Evolutionary conservation across 768 basidiomycete genomes (phyloP), one percentile per base, ranked within the genome.

Genomic region (Amanita pseudoporphyria): DNA sequence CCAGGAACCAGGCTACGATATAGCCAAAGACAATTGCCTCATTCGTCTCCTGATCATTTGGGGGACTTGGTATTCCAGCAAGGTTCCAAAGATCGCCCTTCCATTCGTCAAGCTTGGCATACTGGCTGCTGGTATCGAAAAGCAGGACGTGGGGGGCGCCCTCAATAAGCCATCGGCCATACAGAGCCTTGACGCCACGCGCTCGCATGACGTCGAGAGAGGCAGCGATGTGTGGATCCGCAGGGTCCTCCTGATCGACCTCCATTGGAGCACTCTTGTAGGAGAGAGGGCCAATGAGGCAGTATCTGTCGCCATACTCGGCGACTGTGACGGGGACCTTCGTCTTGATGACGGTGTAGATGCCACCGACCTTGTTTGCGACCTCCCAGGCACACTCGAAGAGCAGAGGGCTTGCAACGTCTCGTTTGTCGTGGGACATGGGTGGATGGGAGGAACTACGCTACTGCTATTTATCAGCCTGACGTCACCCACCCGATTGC

Each of bases 221-320:
- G 4, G 73, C 72, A n/a, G 77, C 79, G 51, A 99, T 68, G 49
- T 84, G 78, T 3, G 81, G 80, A 59, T 94, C 91, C 3, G 78
- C 71, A 21, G 95, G 93, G 52, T 96, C 94, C 62, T 89, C 79
- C 5, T 85, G 74, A 67, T 98, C 96, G 59, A 99, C 96, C 69
- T 99, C 96, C 92, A 99, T 93, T 41, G 95, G 94, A 0, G 95
- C 95, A 1, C 89, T 84, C 73, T 98, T 98, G 83, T 98, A 95
- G 44, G 84, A 87, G 54, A 99, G 81, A n/a, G 96, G 96, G 28
- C 96, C 96, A 60, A 99, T 89, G 64, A 99, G 82, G 57, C 84
- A 88, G 72, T 95, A 96, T 61, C 94, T 78, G 69, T 91, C 88
- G 60, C 89, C 93, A 69, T 86, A 98, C 68, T 98, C 96, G 49